Evolutionary conservation across 2,329 filamentous ascomycete genomes (phyloP).

Genomic region (Volutella citrinella): DNA sequence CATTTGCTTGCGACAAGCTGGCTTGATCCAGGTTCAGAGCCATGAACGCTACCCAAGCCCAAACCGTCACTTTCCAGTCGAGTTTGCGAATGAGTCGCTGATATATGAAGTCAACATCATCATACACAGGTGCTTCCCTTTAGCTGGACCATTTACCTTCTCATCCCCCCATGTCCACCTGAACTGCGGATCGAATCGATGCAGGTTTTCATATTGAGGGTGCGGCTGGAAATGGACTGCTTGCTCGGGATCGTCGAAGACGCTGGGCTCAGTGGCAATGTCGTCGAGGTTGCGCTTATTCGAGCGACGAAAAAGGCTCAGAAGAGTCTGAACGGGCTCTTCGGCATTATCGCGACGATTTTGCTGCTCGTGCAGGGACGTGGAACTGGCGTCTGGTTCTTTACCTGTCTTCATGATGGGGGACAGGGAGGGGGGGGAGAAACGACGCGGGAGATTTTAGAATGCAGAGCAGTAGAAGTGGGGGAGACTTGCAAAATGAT

Average conservation of each 20-base stretch:
- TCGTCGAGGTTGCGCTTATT: conserved; percentile 5
- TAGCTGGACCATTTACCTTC: conserved; percentile 6
- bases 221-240: conserved; percentile 33
- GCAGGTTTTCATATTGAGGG: conserved; percentile 38
- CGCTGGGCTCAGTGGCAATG: conserved; percentile 40
- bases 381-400: too few species aligned
- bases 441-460: too few species aligned
- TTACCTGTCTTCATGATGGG: too few species aligned
- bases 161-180: conserved; percentile 43
- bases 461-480: too few species aligned
- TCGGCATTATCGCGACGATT: too few species aligned
- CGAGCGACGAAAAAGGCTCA: too few species aligned
- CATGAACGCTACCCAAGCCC: conserved; percentile 39
- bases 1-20: conserved; percentile 44
- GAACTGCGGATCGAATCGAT: conserved; percentile 45
- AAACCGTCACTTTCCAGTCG: conserved; percentile 41
- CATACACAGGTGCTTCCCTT: too few species aligned
- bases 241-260: conserved; percentile 41
- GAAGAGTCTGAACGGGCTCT: too few species aligned
- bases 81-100: conserved; percentile 35
- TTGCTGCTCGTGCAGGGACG: too few species aligned
- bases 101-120: neutral
- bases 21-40: conserved; percentile 46
- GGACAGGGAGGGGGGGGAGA: too few species aligned
- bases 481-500: too few species aligned